Evolutionary conservation across 176 grass and related monocot genomes (phyloP), one percentile per base, ranked within the genome.

Genomic region (Puccinellia tenuiflora): DNA sequence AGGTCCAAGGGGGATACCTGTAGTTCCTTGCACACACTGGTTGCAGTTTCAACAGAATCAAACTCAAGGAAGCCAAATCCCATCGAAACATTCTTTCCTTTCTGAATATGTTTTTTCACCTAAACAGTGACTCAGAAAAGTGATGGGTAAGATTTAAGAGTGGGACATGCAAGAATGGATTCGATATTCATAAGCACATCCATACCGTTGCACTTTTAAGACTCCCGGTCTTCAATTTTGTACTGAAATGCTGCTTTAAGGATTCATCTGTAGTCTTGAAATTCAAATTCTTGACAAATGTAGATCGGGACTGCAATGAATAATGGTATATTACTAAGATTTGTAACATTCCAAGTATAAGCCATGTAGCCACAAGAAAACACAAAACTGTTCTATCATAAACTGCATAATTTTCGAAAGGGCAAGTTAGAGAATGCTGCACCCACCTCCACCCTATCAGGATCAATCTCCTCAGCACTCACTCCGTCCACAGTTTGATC

Each of bases 61-160:
- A 98, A 95, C 85, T 98, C 96, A 56, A 95, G 77, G 9, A 98
- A 98, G 50, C 96, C 96, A 87, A 93, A 98, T 86, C 96, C 96
- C 91, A 95, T 98, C 0, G 96, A 98, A 76, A 98, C 91, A 87
- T 85, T 88, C 87, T 95, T 98, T 38, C 91, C 96, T 67, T 95
- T 92, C 71, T 95, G 95, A 77, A 88, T 24, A 79, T 98, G 92
- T 75, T 93, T 98, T 66, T 95, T 91, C 40, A 98, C 91, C 95
- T 97, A 77, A 76, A 67, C 7, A 86, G 35, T 79, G 59, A 39
- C 7, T 4, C 3, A 31, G 22, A 86, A 71, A 82, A 88, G 31
- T 40, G 33, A 71, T n/a, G 3, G 78, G 71, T 74, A 74, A 74
- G 45, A 74, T 4, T 63, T 46, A 37, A 60, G 67, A 88, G n/a